These are phyloP conservation scores for Pinus albicaulis DNA, from an alignment of 75 land plant species.

Conservation along the genomic window DNA sequence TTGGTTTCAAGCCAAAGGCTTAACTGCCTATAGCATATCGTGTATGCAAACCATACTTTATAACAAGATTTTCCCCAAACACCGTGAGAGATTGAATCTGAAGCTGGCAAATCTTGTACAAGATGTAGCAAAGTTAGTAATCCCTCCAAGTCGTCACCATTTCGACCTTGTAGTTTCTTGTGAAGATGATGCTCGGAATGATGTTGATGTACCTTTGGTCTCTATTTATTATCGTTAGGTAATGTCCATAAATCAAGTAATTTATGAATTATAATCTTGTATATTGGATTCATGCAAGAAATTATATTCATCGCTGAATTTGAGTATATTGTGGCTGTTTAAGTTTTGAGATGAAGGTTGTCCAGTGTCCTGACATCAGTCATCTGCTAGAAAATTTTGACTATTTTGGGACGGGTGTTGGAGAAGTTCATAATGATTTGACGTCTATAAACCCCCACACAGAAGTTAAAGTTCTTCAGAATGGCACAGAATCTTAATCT, in stretches of 20 bases:
- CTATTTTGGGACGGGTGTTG: no score
- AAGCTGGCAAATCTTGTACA: constrained; percentile 69
- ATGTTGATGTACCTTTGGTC: constrained; percentile 87
- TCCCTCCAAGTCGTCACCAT: constrained; percentile 66
- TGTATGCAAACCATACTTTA: constrained; percentile 77
- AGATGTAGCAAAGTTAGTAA: constrained; percentile 72
- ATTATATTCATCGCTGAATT: no score
- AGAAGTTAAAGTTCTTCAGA: no score
- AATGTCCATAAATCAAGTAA: background rate
- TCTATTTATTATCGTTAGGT: constrained; percentile 58
- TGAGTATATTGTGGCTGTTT: no score
- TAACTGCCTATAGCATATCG: constrained; percentile 86
- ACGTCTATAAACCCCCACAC: no score
- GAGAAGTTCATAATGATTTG: no score
- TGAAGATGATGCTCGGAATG: constrained; percentile 88
- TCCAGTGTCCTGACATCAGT: no score
- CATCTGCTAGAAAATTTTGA: no score
- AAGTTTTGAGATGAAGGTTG: no score
- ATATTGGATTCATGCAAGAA: no score
- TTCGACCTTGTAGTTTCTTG: constrained; percentile 92
- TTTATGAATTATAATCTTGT: no score
- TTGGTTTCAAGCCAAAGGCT: constrained; percentile 73
- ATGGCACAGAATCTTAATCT: no score
- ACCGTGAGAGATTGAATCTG: constrained; percentile 67
- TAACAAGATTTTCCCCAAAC: constrained; percentile 84